Evolutionary conservation across 352 stramenopile genomes (phyloP).

Genomic region (Thalassiosira ordinaria): DNA sequence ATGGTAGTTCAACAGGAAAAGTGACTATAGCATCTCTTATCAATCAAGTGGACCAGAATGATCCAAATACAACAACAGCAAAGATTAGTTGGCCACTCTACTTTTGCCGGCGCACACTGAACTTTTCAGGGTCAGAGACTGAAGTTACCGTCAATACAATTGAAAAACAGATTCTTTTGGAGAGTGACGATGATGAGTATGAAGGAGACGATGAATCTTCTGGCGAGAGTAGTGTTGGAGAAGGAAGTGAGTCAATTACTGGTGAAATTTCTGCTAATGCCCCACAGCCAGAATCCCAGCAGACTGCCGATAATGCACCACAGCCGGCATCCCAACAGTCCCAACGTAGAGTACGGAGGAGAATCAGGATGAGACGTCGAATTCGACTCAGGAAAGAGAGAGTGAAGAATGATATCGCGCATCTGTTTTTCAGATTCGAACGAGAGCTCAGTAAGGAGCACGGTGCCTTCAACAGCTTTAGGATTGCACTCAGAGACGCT

Average conservation of each 20-base stretch:
- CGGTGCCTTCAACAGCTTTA: conserved; percentile 25
- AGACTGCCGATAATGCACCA: no score
- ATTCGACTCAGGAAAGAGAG: not conserved
- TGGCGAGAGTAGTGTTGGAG: no score
- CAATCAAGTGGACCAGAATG: not conserved
- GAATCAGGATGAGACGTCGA: not conserved
- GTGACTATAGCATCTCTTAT: not conserved
- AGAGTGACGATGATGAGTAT: no score
- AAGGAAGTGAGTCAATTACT: no score
- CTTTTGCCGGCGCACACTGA: not conserved
- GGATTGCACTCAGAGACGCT: conserved; percentile 20
- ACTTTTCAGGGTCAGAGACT: not conserved
- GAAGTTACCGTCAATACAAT: no score
- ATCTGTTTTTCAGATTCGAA: conserved; percentile 38
- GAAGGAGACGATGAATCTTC: no score
- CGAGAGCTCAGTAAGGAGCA: conserved; percentile 31
- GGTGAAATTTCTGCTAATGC: no score
- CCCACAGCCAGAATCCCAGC: no score
- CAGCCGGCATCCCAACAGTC: no score
- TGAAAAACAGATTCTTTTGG: no score
- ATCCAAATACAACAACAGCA: not conserved
- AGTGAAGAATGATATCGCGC: conserved; percentile 41
- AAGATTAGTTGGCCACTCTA: conserved; percentile 7
- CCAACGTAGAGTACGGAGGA: no score
- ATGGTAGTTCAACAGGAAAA: not conserved